Evolutionary conservation across 2,329 filamentous ascomycete genomes (phyloP).

Genomic region (Beauveria australis): DNA sequence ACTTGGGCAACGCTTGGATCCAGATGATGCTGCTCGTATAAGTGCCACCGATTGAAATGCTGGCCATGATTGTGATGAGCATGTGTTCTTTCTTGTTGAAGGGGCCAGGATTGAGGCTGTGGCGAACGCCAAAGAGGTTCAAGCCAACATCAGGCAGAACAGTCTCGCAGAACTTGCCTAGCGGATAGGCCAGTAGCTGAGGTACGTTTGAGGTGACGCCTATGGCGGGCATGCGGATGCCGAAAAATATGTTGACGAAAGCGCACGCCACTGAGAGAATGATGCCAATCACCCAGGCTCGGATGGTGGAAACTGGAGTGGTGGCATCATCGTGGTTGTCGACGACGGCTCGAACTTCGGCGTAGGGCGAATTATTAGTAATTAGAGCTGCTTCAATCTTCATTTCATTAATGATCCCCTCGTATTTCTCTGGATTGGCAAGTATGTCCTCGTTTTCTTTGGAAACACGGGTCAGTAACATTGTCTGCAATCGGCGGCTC

Average conservation of each 20-base stretch:
- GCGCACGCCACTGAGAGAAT: constrained; percentile 25
- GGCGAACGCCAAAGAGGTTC: constrained; percentile 26
- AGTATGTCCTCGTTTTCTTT: constrained; percentile 13
- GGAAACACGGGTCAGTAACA: background rate
- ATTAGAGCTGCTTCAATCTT: constrained; percentile 25
- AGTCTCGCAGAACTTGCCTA: constrained; percentile 26
- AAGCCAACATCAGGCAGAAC: constrained; percentile 27
- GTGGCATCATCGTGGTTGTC: constrained; percentile 32
- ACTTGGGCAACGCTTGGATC: constrained; percentile 23
- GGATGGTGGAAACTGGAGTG: constrained; percentile 33
- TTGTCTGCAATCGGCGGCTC: background rate
- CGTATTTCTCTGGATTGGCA: constrained; percentile 19
- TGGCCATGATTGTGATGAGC: constrained; percentile 48
- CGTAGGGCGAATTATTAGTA: constrained; percentile 28
- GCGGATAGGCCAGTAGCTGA: constrained; percentile 31
- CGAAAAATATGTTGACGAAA: constrained; percentile 30
- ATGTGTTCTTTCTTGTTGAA: constrained; percentile 49
- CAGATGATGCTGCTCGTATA: constrained; percentile 39
- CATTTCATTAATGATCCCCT: constrained; percentile 22
- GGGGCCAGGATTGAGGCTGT: constrained; percentile 38
- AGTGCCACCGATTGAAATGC: constrained; percentile 36
- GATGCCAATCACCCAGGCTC: constrained; percentile 31
- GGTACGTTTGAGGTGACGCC: constrained; percentile 31
- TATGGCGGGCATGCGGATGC: constrained; percentile 33
- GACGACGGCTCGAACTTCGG: constrained; percentile 38